Percentiles rank a stretch among this genome's conserved stretches.
Conservation (phyloP, 2,329 filamentous ascomycete genomes). For the Xylariomycetidae sp. region DNA sequence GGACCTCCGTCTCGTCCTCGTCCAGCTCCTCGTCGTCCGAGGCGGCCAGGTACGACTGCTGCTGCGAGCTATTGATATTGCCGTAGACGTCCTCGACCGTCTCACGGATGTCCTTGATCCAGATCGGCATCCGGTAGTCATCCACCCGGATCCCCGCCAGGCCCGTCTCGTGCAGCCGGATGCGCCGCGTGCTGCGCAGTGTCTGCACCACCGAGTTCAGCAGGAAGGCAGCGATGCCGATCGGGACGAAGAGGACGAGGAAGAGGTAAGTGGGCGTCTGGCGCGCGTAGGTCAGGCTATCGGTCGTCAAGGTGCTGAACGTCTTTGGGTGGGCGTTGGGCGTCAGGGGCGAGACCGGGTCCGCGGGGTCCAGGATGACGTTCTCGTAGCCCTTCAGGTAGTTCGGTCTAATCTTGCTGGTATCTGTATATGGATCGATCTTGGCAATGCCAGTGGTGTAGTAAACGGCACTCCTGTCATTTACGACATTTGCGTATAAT, state of each 20-base stretch:
- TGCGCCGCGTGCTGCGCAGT: conserved; percentile 67
- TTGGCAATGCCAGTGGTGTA: conserved; percentile 78
- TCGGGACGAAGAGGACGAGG: conserved; percentile 66
- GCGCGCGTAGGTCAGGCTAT: conserved; percentile 34
- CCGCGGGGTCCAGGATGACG: conserved; percentile 66
- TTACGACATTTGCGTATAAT: conserved; percentile 81
- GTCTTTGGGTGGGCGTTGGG: conserved; percentile 21
- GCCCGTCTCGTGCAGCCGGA: conserved; percentile 70
- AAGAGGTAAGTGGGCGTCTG: conserved; percentile 60
- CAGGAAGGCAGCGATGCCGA: conserved; percentile 68
- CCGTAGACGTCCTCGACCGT: conserved; percentile 77
- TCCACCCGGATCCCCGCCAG: conserved; percentile 62
- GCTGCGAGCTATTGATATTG: conserved; percentile 62
- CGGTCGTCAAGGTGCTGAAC: conserved; percentile 28
- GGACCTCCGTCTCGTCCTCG: conserved; percentile 32
- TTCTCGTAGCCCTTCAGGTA: conserved; percentile 70
- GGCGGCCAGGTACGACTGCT: conserved; percentile 64
- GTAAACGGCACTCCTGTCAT: conserved; percentile 76
- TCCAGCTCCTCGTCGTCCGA: conserved; percentile 39
- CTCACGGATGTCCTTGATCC: conserved; percentile 70
- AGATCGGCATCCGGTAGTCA: conserved; percentile 70
- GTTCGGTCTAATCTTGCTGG: conserved; percentile 64
- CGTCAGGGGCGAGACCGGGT: conserved; percentile 52
- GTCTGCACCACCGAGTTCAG: conserved; percentile 75
- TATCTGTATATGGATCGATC: conserved; percentile 70